Base-by-base conservation (phyloP, 345 rosid species). In the Populus ilicifolia region DNA sequence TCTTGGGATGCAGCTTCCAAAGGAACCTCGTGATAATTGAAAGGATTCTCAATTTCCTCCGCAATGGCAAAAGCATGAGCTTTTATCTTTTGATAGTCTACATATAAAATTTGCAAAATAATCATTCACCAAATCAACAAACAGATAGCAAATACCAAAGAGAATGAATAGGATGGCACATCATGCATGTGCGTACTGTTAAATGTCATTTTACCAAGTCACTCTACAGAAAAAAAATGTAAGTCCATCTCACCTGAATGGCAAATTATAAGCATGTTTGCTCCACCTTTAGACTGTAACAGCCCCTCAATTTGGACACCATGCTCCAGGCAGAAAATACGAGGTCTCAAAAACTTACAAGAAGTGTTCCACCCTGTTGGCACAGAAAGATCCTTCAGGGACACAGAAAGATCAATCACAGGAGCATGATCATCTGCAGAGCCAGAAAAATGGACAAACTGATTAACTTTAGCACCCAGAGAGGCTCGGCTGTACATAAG, bases 241-340 rank as follows among this genome's bases (percentile, higher is more conserved):
- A 35, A 68, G 27, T 63, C 41, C 30, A 68, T 44, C 85, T 85
- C 74, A 96, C 99, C 99, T 86, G 95, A 91, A 87, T 96, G 99
- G 84, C 99, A 96, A 79, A 96, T 92, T 43, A 92, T 85, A 84
- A 91, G 89, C 80, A 91, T 73, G 73, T 89, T 88, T 23, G 87
- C 89, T 84, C 99, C 99, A 85, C 98, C 98, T 87, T 85, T 91
- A 69, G 88, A 79, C 75, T 52, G 91, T 79, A 92, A 69, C 74
- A 94, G 82, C 84, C 90, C 92, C 83, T 90, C 88, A 75, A 89
- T 86, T 85, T 92, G 90, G 82, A 87, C 78, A 75, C 91, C 90
- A 88, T 96, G 99, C 83, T 96, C 98, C 25, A 96, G 90, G 85
- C 99, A 96, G 85, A 96, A 96, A 82, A 96, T 81, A 48, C 96